Evolutionary conservation across 1,284 basidiomycete species (phyloP), one percentile per base, ranked within the genome.

Genomic region (Chondrostereum purpureum): DNA sequence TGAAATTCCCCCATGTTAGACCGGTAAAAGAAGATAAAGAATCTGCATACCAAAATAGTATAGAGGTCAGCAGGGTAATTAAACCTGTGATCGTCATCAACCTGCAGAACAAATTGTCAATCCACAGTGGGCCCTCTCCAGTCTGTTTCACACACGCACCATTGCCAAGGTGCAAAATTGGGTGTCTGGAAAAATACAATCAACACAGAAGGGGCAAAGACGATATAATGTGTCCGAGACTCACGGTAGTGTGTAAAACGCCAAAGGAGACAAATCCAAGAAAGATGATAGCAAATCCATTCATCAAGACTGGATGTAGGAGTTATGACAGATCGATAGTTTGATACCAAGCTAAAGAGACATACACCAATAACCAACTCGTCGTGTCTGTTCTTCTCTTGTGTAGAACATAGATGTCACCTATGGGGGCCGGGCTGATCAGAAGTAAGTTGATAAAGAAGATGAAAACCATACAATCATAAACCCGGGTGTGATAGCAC

Each of bases 401-500:
- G 84, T 88, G 60, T 90, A 91, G 60, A 88, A 89, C 78, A 79
- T 80, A 42, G 72, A 66, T 18, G 71, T 76, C 46, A 78, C 70
- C 48, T 50, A 19, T 17, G 39, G 8, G 33, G n/a, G 36, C 35
- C 20, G 13, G 11, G 40, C 42, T 38, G 35, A 44, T 37, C 37
- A 49, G 53, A 51, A 21, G 6, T 20, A 10, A 35, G 45, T 8
- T 12, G 12, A 19, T 5, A 12, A 23, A 20, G 38, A 40, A 27
- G 18, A 10, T 10, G 5, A n/a, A 5, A 65, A 67, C 12, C 67
- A 69, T 2, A 70, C 67, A 55, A 90, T 78, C 69, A 90, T 68
- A 63, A 89, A 91, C 3, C 83, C 84, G n/a, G 84, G 80, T 0
- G 87, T 91, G 52, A 91, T 86, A 3, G 80, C 78, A 12, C 84